Percentiles rank a stretch among this genome's conserved stretches.
These are phyloP conservation scores for Globisporangium splendens DNA, from an alignment of 352 stramenopile genomes.

Conservation along the genomic window DNA sequence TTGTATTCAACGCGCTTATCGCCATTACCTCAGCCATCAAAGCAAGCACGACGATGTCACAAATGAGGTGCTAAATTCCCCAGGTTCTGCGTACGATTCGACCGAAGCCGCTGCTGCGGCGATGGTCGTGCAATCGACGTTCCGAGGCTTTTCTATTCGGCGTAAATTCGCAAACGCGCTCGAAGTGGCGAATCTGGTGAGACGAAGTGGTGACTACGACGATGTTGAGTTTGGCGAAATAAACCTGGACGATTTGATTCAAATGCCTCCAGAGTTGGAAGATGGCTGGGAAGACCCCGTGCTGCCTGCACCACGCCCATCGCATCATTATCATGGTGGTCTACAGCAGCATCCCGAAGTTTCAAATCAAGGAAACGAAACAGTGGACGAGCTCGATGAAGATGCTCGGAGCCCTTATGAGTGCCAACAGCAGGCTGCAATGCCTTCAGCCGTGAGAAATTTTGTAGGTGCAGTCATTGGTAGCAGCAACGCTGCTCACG, in stretches of 20 bases:
- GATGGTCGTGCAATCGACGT: conserved; percentile 59
- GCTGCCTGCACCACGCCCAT: conserved; percentile 14
- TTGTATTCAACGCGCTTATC: conserved; percentile 7
- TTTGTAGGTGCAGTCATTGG: not conserved
- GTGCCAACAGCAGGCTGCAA: no score
- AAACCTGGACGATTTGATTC: conserved; percentile 54
- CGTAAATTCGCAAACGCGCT: conserved; percentile 63
- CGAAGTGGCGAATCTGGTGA: conserved; percentile 35
- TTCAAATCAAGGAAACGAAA: not conserved
- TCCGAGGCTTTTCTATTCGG: conserved; percentile 61
- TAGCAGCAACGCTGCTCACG: not conserved
- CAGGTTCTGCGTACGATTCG: not conserved
- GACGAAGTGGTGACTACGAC: conserved; percentile 12
- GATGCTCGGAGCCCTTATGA: no score
- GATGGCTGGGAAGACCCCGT: conserved; percentile 60
- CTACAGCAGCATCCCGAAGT: not conserved
- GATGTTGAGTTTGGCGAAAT: conserved; percentile 38
- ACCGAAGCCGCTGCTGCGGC: conserved; percentile 24
- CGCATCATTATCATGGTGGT: not conserved
- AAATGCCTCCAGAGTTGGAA: conserved; percentile 45
- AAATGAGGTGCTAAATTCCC: no score
- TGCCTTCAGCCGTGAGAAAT: no score
- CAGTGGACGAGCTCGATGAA: no score
- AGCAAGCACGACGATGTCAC: conserved; percentile 1
- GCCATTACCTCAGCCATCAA: not conserved